These are phyloP conservation scores for Zopfia rhizophila DNA, from an alignment of 2,329 filamentous ascomycete species.

Conservation along the genomic window DNA sequence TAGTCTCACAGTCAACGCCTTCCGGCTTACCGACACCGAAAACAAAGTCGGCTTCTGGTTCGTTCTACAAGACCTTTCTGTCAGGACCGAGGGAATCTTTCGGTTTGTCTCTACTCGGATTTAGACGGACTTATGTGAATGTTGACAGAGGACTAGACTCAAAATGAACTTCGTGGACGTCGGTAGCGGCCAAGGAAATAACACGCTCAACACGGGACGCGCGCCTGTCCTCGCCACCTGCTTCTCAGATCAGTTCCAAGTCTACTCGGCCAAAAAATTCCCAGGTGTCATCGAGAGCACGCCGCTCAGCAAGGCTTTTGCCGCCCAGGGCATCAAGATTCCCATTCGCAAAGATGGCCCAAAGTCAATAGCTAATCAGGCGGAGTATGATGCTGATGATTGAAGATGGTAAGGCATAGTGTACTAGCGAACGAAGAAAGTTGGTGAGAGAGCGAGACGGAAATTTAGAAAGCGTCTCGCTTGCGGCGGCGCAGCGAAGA, in stretches of 20 bases:
- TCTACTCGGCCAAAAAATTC: constrained; percentile 98
- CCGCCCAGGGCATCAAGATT: constrained; percentile 94
- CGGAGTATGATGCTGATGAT: constrained; percentile 57
- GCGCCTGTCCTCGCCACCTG: constrained; percentile 85
- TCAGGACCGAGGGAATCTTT: constrained; percentile 91
- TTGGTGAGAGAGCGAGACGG: too few relatives aligned
- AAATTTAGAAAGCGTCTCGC: too few relatives aligned
- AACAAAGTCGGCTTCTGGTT: constrained; percentile 95
- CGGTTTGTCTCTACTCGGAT: constrained; percentile 69
- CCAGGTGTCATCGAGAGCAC: constrained; percentile 97
- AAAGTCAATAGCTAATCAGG: constrained; percentile 56
- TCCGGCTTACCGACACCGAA: constrained; percentile 79
- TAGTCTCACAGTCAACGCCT: constrained; percentile 87
- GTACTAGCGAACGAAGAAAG: too few relatives aligned
- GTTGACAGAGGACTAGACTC: constrained; percentile 56
- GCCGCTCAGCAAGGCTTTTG: constrained; percentile 89
- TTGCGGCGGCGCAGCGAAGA: too few relatives aligned
- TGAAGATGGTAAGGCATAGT: too few relatives aligned
- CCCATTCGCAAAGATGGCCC: constrained; percentile 89
- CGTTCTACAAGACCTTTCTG: constrained; percentile 92
- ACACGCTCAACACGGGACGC: constrained; percentile 74
- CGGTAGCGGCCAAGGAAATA: constrained; percentile 62
- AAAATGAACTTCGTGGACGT: constrained; percentile 88
- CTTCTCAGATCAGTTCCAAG: constrained; percentile 90
- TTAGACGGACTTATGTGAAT: too few relatives aligned